Evolutionary conservation across 805 yeast species (phyloP).

Genomic region (Hanseniaspora opuntiae): DNA sequence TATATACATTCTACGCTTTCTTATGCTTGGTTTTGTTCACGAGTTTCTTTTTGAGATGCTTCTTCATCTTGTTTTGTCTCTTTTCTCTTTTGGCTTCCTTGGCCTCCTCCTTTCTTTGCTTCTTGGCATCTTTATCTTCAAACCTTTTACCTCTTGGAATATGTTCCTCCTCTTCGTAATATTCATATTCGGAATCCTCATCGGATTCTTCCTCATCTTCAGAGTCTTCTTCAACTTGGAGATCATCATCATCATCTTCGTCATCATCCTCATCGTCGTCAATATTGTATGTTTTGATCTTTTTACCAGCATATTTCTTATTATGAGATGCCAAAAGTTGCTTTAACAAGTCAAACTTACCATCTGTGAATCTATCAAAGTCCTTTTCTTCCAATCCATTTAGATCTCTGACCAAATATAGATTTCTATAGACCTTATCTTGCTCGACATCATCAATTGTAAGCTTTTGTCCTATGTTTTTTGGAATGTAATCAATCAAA

Average conservation of each 20-base stretch:
- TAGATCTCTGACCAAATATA: slow-evolving; percentile 64
- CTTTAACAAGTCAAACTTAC: slow-evolving; percentile 65
- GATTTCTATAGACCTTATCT: slow-evolving; percentile 77
- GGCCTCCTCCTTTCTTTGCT: slow-evolving; percentile 58
- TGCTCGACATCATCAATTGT: slow-evolving; percentile 46
- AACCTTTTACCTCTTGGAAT: slow-evolving; percentile 56
- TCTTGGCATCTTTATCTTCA: slow-evolving; percentile 68
- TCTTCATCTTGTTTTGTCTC: slow-evolving; percentile 70
- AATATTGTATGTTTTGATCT: slow-evolving; percentile 23
- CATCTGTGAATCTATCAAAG: slow-evolving; percentile 61
- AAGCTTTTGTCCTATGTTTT: slow-evolving; percentile 41
- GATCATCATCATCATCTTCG: slow-evolving; percentile 22
- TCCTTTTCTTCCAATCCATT: slow-evolving; percentile 84
- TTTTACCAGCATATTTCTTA: slow-evolving; percentile 17
- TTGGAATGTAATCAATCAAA: slow-evolving; percentile 29
- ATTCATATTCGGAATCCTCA: slow-evolving; percentile 23
- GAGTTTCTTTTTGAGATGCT: slow-evolving; percentile 65
- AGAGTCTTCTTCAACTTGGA: slow-evolving; percentile 20
- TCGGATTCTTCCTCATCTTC: slow-evolving; percentile 21
- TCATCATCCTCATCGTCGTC: slow-evolving; percentile 18
- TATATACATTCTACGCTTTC: slow-evolving; percentile 16
- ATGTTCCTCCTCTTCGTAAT: slow-evolving; percentile 32
- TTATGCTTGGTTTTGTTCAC: slow-evolving; percentile 41
- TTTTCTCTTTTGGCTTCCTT: slow-evolving; percentile 68
- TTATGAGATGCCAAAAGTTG: slow-evolving; percentile 41